Evolutionary conservation across 2,329 filamentous ascomycete species (phyloP).

Genomic region (Esteya vermicola): DNA sequence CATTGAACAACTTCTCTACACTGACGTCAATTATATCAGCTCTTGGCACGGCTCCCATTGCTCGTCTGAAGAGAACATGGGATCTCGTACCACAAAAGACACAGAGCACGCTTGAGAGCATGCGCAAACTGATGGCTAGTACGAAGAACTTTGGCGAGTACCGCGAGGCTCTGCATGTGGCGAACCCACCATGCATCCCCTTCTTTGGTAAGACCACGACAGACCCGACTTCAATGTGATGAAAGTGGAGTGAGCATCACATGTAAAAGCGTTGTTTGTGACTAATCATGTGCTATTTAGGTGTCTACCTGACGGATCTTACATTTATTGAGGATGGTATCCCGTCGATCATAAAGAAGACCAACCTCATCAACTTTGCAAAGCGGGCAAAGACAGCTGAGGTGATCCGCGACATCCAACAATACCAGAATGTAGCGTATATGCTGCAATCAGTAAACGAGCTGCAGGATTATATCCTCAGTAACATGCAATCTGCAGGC

Average conservation of each 20-base stretch:
- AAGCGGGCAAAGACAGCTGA: slow-evolving; percentile 97
- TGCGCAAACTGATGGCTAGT: slow-evolving; percentile 91
- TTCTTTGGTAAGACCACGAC: slow-evolving; percentile 65
- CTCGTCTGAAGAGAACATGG: slow-evolving; percentile 88
- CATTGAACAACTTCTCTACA: slow-evolving; percentile 92
- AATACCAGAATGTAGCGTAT: slow-evolving; percentile 98
- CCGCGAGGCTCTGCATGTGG: slow-evolving; percentile 78
- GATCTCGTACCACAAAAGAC: slow-evolving; percentile 81
- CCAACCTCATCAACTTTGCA: slow-evolving; percentile 94
- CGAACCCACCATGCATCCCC: slow-evolving; percentile 92
- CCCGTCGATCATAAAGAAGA: slow-evolving; percentile 89
- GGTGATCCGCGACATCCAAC: slow-evolving; percentile 95
- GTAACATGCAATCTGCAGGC: slow-evolving; percentile 87
- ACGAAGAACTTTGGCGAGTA: slow-evolving; percentile 98
- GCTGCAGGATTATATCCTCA: slow-evolving; percentile 90
- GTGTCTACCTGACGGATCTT: slow-evolving; percentile 91
- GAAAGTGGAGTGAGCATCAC: too few species aligned
- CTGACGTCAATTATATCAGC: slow-evolving; percentile 96
- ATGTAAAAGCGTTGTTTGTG: too few species aligned
- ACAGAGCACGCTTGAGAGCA: slow-evolving; percentile 65
- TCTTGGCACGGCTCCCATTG: slow-evolving; percentile 84
- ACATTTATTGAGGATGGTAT: slow-evolving; percentile 98
- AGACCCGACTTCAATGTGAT: too few species aligned
- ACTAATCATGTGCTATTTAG: slow-evolving; percentile 27
- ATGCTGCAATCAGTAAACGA: slow-evolving; percentile 78